phyloP scores from a whole-genome alignment of 2,329 filamentous ascomycete species.

The Stylonectria norvegica region DNA sequence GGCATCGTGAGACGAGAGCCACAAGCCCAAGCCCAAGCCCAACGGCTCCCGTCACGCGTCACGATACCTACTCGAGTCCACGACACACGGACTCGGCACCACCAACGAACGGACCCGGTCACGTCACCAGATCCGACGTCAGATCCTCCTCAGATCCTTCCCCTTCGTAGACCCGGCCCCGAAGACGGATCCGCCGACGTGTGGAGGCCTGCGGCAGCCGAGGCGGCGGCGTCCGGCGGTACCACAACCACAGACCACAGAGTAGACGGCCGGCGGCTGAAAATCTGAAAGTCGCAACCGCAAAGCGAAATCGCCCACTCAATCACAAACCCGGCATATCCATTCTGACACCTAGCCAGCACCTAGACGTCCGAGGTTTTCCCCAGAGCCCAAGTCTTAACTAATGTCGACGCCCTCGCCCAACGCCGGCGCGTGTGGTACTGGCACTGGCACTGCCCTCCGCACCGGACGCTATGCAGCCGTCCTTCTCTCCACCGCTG shows the following conservation, averaged over 20 bases:
- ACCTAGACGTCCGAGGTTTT: too few species aligned
- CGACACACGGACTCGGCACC: too few species aligned
- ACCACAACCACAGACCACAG: too few species aligned
- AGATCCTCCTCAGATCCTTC: neutral
- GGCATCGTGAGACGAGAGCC: too few species aligned
- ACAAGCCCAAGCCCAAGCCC: too few species aligned
- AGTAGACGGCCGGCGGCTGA: neutral
- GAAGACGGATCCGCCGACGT: neutral
- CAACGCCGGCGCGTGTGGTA: constrained; percentile 10
- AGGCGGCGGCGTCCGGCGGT: too few species aligned
- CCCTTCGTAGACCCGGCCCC: neutral
- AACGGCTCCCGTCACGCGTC: too few species aligned
- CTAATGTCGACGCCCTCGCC: constrained; percentile 6
- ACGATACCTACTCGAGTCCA: too few species aligned
- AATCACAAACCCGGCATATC: too few species aligned
- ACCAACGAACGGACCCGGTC: neutral
- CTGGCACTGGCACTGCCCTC: constrained; percentile 23
- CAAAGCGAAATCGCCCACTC: too few species aligned
- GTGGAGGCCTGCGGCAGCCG: neutral
- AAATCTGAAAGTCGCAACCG: neutral
- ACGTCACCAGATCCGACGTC: neutral
- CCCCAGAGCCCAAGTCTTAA: too few species aligned
- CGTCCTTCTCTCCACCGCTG: constrained; percentile 17
- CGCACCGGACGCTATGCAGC: constrained; percentile 23
- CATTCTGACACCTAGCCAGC: too few species aligned